A percentile compares a stretch with the other conserved stretches of the same genome.
phyloP scores from a whole-genome alignment of 148 eudicot species.

The Suaeda aralocaspica region DNA sequence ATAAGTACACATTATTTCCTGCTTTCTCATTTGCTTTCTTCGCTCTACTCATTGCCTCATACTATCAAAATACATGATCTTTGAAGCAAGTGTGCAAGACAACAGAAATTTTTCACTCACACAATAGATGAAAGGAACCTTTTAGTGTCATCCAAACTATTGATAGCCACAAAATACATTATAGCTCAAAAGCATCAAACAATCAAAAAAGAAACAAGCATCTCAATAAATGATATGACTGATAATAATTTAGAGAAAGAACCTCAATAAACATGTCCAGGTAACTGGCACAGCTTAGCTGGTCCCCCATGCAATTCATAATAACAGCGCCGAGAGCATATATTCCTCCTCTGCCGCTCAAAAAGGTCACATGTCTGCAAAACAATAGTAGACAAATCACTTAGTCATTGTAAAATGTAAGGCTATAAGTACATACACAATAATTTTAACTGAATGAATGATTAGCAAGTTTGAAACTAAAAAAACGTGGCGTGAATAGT shows the following conservation, averaged over 20 bases:
- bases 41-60: not conserved
- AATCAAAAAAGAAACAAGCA: not conserved
- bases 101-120: not conserved
- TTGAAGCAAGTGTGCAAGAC: too few species aligned
- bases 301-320: constrained; percentile 44
- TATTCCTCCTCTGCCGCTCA: constrained; percentile 69
- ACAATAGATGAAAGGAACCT: not conserved
- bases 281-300: constrained; percentile 33
- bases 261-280: constrained; percentile 60
- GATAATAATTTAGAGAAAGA: not conserved
- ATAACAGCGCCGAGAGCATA: constrained; percentile 68
- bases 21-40: not conserved
- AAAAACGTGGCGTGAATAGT: too few species aligned
- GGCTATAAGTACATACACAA: not conserved
- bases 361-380: constrained; percentile 61
- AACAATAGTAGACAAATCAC: constrained; percentile 3
- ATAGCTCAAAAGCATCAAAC: not conserved
- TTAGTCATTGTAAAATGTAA: too few species aligned
- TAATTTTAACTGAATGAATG: not conserved
- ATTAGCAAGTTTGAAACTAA: too few species aligned
- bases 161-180: too few species aligned
- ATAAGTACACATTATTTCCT: not conserved
- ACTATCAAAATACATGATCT: not conserved
- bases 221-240: too few species aligned
- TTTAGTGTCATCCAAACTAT: not conserved